Evolutionary conservation across 192 early-diverging fungal genomes (phyloP).

Genomic region (Mortierella alpina): DNA sequence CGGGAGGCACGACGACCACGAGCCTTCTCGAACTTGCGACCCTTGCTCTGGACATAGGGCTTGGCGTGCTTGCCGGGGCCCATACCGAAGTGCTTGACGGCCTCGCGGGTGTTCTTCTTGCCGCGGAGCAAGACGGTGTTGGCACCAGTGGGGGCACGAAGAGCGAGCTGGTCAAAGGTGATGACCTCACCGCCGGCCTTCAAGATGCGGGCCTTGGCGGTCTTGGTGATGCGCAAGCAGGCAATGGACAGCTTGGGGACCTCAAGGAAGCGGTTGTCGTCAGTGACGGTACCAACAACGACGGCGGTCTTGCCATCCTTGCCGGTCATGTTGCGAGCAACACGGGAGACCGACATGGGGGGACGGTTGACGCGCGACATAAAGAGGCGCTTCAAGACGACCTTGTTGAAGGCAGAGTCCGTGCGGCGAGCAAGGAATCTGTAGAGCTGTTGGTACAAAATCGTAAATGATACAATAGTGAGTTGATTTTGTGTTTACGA

Average conservation of each 20-base stretch:
- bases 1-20: conserved; percentile 99
- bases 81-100: conserved; percentile 98
- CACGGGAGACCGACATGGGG: conserved; percentile 91
- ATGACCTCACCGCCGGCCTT: conserved; percentile 99
- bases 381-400: conserved; percentile 96
- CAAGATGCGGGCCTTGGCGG: conserved; percentile 96
- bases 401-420: conserved; percentile 98
- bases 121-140: conserved; percentile 97
- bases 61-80: conserved; percentile 58
- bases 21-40: conserved; percentile 99
- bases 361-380: conserved; percentile 99
- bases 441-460: conserved; percentile 78
- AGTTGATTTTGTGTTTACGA: no score
- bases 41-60: conserved; percentile 98
- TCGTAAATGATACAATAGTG: not conserved
- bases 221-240: conserved; percentile 95
- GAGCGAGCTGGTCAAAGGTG: conserved; percentile 99
- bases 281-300: conserved; percentile 97
- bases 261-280: conserved; percentile 92
- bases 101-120: conserved; percentile 92
- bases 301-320: conserved; percentile 91
- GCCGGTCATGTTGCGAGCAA: conserved; percentile 77
- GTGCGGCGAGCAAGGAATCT: conserved; percentile 99
- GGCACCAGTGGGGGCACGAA: conserved; percentile 97
- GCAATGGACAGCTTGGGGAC: conserved; percentile 94